Conservation (phyloP, 1,284 basidiomycete genomes). For the Heterobasidion parviporum region DNA sequence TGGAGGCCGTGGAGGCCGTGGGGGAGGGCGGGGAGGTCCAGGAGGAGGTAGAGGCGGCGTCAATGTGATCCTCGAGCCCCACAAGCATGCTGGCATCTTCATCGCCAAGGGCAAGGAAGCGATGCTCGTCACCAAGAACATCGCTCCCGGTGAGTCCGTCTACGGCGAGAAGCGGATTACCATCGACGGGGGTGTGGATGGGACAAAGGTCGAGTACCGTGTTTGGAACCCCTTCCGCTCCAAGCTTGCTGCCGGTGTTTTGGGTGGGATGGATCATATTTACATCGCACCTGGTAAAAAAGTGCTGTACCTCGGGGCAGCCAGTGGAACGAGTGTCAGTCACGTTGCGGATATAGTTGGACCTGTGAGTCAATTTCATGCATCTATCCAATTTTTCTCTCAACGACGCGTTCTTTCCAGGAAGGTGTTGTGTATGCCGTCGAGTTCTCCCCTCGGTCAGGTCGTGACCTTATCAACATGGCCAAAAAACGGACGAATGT, state of each 20-base stretch:
- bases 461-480: constrained; percentile 98
- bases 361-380: constrained; percentile 50
- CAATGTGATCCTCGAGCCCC: constrained; percentile 89
- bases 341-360: constrained; percentile 99
- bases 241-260: constrained; percentile 95
- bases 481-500: constrained; percentile 99
- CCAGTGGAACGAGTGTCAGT: constrained; percentile 93
- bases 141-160: constrained; percentile 95
- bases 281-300: constrained; percentile 93
- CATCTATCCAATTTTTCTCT: constrained; percentile 7
- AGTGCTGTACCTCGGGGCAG: constrained; percentile 97
- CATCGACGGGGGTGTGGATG: constrained; percentile 71
- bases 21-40: constrained; percentile 45
- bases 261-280: constrained; percentile 93
- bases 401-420: constrained; percentile 27
- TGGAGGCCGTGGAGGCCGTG: constrained; percentile 35
- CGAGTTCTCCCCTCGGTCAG: constrained; percentile 95
- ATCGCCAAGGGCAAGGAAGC: constrained; percentile 95
- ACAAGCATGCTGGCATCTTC: constrained; percentile 91
- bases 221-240: constrained; percentile 99
- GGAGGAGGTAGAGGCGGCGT: constrained; percentile 76
- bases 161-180: constrained; percentile 98
- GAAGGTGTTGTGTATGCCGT: constrained; percentile 98
- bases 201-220: constrained; percentile 92
- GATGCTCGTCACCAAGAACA: constrained; percentile 95